A percentile compares a stretch with the other conserved stretches of the same genome.
phyloP scores from a whole-genome alignment of 2,329 filamentous ascomycete species.

The Davidsoniella australis region DNA sequence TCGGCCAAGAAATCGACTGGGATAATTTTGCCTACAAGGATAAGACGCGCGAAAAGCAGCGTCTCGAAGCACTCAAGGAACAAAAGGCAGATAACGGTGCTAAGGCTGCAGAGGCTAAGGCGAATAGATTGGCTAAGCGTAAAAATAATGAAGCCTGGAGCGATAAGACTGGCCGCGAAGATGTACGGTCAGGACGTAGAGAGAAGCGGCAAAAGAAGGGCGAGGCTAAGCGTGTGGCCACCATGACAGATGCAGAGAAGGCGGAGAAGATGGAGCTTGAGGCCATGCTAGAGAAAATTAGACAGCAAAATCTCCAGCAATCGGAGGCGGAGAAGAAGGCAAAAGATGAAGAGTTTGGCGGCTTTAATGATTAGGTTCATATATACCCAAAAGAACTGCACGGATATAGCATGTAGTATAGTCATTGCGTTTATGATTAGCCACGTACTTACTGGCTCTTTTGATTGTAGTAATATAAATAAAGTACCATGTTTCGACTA shows the following conservation, averaged over 20 bases:
- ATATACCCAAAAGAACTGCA: slow-evolving; percentile 1
- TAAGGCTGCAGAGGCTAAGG: slow-evolving; percentile 20
- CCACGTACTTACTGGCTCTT: background rate
- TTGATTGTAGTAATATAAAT: background rate
- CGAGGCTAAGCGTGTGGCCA: slow-evolving; percentile 43
- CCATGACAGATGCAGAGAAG: slow-evolving; percentile 56
- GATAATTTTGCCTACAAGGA: slow-evolving; percentile 54
- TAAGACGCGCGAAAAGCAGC: slow-evolving; percentile 48
- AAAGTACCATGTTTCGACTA: background rate
- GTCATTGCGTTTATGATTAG: background rate
- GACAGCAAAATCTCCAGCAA: slow-evolving; percentile 34
- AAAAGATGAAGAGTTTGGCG: slow-evolving; percentile 37
- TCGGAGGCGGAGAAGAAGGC: slow-evolving; percentile 17
- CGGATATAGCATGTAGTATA: background rate
- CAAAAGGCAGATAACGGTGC: slow-evolving; percentile 28
- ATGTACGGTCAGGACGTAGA: slow-evolving; percentile 40
- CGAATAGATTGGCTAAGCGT: slow-evolving; percentile 31
- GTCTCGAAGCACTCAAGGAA: slow-evolving; percentile 38
- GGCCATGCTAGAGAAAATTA: slow-evolving; percentile 46
- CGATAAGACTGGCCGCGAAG: slow-evolving; percentile 48
- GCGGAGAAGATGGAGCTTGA: slow-evolving; percentile 44
- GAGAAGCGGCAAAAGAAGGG: slow-evolving; percentile 48
- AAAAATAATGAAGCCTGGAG: slow-evolving; percentile 57
- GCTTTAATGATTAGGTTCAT: slow-evolving; percentile 33
- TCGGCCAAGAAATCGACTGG: slow-evolving; percentile 50